Percentiles rank a stretch among this genome's conserved stretches.
These are phyloP conservation scores for Lactarius hengduanensis DNA, from an alignment of 768 basidiomycete species.

Conservation along the genomic window DNA sequence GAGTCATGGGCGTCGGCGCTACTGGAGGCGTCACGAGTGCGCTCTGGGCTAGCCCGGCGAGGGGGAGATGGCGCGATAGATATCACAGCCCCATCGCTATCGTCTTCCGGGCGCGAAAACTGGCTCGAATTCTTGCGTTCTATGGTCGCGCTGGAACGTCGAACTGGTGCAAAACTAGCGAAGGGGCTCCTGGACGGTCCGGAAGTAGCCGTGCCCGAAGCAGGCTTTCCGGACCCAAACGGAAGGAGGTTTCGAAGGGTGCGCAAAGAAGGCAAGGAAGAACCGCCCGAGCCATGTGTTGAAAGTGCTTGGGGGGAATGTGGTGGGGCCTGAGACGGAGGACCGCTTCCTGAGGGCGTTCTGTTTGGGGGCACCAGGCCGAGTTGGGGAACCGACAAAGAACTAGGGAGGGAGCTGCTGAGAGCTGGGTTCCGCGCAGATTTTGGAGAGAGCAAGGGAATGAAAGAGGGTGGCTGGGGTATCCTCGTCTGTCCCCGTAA, in stretches of 20 bases:
- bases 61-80: slow-evolving; percentile 20
- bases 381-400: slow-evolving; percentile 35
- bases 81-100: slow-evolving; percentile 20
- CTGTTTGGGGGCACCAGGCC: slow-evolving; percentile 35
- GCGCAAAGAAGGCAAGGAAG: slow-evolving; percentile 46
- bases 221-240: slow-evolving; percentile 50
- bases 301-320: slow-evolving; percentile 25
- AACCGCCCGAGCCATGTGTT: slow-evolving; percentile 28
- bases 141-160: slow-evolving; percentile 45
- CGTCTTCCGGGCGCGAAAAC: slow-evolving; percentile 12
- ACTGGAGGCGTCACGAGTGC: neutral
- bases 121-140: slow-evolving; percentile 28
- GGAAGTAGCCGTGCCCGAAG: slow-evolving; percentile 30
- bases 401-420: slow-evolving; percentile 33
- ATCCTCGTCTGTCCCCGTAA: slow-evolving; percentile 18
- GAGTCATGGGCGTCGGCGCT: slow-evolving; percentile 19
- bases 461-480: slow-evolving; percentile 33
- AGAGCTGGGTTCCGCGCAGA: slow-evolving; percentile 19
- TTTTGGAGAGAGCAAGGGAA: slow-evolving; percentile 36
- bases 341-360: slow-evolving; percentile 31
- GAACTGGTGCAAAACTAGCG: slow-evolving; percentile 52
- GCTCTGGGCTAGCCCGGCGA: slow-evolving; percentile 1
- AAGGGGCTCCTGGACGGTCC: slow-evolving; percentile 33
- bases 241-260: slow-evolving; percentile 66
- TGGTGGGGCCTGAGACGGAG: slow-evolving; percentile 30